Evolutionary conservation across 768 basidiomycete genomes (phyloP).

Genomic region (Mycena olivaceomarginata): DNA sequence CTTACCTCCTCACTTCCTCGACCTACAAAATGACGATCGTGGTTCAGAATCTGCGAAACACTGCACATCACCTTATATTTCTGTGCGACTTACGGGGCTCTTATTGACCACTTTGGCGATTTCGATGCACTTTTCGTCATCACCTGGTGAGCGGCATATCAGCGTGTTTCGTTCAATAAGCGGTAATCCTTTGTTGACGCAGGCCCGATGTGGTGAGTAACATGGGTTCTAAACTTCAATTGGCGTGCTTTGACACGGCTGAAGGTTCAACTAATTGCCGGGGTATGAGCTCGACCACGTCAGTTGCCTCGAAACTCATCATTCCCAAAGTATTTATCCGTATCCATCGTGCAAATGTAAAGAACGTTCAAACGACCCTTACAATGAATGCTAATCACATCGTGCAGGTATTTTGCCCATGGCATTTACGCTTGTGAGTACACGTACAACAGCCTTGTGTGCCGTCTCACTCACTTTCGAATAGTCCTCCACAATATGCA

Average conservation of each 20-base stretch:
- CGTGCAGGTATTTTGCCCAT: constrained; percentile 45
- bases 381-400: background rate
- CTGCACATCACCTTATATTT: constrained; percentile 45
- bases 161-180: background rate
- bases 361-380: background rate
- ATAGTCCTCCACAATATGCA: background rate
- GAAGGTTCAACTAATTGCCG: constrained; percentile 6
- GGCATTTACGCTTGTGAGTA: constrained; percentile 40
- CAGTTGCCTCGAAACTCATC: background rate
- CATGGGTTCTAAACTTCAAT: background rate
- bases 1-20: background rate
- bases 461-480: background rate
- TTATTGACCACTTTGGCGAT: constrained; percentile 49
- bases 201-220: constrained; percentile 6
- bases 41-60: constrained; percentile 43
- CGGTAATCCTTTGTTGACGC: background rate
- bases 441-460: background rate
- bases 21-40: constrained; percentile 10
- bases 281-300: background rate
- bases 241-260: background rate
- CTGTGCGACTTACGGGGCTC: constrained; percentile 41
- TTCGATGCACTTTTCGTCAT: constrained; percentile 33
- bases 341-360: constrained; percentile 47
- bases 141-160: constrained; percentile 35
- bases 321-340: constrained; percentile 42